These are phyloP conservation scores for Ballota nigra DNA, from an alignment of 257 asterid genomes.

Conservation along the genomic window DNA sequence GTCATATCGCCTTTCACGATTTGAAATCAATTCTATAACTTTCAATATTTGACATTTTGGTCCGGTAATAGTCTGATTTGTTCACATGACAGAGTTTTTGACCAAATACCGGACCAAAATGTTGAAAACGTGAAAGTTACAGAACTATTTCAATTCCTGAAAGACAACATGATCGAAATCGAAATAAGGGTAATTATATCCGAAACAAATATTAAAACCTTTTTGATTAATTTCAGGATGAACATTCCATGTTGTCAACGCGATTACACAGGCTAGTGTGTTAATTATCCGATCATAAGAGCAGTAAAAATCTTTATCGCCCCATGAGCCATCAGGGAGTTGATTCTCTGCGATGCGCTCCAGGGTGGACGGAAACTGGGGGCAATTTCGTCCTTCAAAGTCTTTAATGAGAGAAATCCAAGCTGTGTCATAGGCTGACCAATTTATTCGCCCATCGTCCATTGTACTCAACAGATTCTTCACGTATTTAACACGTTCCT, in stretches of 20 bases:
- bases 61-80: no score
- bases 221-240: constrained; percentile 2
- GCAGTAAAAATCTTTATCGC: constrained; percentile 24
- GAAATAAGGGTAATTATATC: no score
- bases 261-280: constrained; percentile 48
- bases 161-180: no score
- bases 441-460: constrained; percentile 39
- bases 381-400: not conserved
- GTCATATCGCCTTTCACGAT: no score
- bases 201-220: not conserved
- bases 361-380: constrained; percentile 39
- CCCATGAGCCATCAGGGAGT: constrained; percentile 56
- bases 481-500: constrained; percentile 8
- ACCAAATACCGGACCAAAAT: no score
- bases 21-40: no score
- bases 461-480: constrained; percentile 15
- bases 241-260: constrained; percentile 37
- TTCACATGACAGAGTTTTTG: no score
- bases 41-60: no score
- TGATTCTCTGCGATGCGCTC: constrained; percentile 41
- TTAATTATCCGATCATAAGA: constrained; percentile 36
- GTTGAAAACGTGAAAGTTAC: no score
- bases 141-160: no score
- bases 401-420: constrained; percentile 17
- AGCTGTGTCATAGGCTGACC: constrained; percentile 38